Base-by-base conservation (phyloP, 78 protist species). In the Planoprotostelium fungivorum region DNA sequence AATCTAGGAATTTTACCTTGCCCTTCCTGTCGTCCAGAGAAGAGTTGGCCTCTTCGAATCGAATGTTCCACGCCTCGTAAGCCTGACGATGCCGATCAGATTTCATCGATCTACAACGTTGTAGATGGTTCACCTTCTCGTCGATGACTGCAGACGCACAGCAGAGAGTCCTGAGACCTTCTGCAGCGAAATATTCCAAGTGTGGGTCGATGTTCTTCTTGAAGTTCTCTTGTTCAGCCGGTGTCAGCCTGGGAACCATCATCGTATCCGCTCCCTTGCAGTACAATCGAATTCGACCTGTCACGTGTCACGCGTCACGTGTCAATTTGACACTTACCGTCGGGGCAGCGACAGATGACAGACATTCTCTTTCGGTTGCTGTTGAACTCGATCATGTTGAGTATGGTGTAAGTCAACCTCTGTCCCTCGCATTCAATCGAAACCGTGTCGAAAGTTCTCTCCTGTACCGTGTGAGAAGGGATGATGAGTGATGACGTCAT, bases 321-420 rank as follows among this genome's bases (percentile, higher is more conserved):
- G n/a, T n/a, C n/a, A n/a, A n/a, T n/a, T n/a, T n/a, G n/a, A n/a
- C n/a, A n/a, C n/a, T n/a, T n/a, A n/a, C n/a, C 97, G 28, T 89
- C 63, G 73, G 96, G 92, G 37, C 0, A 5, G 38, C 95, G 90
- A 83, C 94, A 90, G 35, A 98, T 36, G 35, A 96, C 89, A 0
- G 98, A 92, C 99, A 97, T 97, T 83, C 98, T 94, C 97, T 97
- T 97, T 34, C 99, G 96, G 51, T 95, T 92, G 35, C 92, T 39
- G 84, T 89, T 90, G 95, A 98, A 98, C 92, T 96, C 98, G 34
- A 97, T 1, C 35, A 95, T 87, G 29, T 93, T 88, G 1, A 97
- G 91, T 23, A 96, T 36, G 73, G 94, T 90, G 90, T 93, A 95
- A 37, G 88, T 34, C 35, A 84, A 89, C 29, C 35, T 9, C 84